Evolutionary conservation across 2,329 filamentous ascomycete genomes (phyloP).

Genomic region (Paecilomyces formosus): DNA sequence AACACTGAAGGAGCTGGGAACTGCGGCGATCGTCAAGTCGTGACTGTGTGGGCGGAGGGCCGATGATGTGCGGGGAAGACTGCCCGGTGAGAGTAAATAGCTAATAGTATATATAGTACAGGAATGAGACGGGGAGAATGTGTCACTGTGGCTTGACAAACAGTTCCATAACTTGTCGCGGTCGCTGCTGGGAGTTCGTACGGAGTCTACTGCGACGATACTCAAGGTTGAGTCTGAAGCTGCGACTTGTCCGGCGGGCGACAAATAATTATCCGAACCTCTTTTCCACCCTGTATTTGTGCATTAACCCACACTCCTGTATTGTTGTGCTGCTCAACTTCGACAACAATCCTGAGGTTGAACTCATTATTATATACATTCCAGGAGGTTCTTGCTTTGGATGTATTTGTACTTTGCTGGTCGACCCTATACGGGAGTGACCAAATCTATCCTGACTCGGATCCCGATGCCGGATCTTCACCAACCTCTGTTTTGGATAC

Average conservation of each 20-base stretch:
- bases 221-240: neutral
- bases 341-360: neutral
- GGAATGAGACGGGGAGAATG: neutral
- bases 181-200: neutral
- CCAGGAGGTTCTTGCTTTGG: neutral
- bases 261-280: constrained; percentile 10
- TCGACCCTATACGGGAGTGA: neutral
- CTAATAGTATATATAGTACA: constrained; percentile 4
- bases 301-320: neutral
- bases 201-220: neutral
- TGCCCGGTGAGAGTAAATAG: constrained; percentile 6
- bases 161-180: neutral
- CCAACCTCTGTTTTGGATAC: neutral
- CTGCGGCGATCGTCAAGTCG: constrained; percentile 12
- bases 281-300: neutral
- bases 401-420: neutral
- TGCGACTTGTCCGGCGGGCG: neutral
- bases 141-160: constrained; percentile 1
- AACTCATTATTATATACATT: neutral
- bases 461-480: neutral
- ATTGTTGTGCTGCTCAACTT: neutral
- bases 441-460: neutral
- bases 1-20: constrained; percentile 14
- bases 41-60: constrained; percentile 23
- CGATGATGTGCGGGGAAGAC: constrained; percentile 28